Conservation (phyloP, 306 rosid genomes). For the Oxytropis ochrocephala region DNA sequence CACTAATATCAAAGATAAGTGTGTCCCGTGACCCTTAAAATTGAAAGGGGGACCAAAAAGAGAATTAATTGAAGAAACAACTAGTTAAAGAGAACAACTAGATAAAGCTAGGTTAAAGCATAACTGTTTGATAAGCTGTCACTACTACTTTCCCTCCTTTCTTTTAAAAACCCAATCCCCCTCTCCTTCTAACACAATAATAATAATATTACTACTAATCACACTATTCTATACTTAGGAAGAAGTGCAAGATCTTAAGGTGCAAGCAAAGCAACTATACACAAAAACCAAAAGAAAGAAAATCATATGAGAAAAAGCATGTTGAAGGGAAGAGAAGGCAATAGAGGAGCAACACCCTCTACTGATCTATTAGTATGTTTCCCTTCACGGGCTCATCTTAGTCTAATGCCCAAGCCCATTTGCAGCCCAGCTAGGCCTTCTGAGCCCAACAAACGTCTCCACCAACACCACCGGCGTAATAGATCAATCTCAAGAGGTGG, state of each 20-base stretch:
- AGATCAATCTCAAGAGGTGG: constrained; percentile 39
- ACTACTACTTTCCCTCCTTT: constrained; percentile 30
- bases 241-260: constrained; percentile 31
- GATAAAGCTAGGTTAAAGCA: constrained; percentile 44
- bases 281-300: background rate
- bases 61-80: constrained; percentile 24
- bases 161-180: constrained; percentile 39
- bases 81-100: constrained; percentile 24
- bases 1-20: constrained; percentile 13
- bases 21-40: constrained; percentile 44
- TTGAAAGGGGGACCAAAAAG: constrained; percentile 38
- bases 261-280: background rate
- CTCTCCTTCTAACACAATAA: background rate
- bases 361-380: constrained; percentile 85
- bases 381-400: constrained; percentile 70
- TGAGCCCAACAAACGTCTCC: constrained; percentile 41
- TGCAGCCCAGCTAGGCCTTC: constrained; percentile 79
- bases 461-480: constrained; percentile 37
- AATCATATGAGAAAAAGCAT: background rate
- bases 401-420: constrained; percentile 71
- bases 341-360: constrained; percentile 40
- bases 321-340: constrained; percentile 55
- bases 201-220: background rate
- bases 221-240: background rate
- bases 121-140: constrained; percentile 55